Conservation (phyloP, 2,329 filamentous ascomycete species). For the Cytospora leucostoma region DNA sequence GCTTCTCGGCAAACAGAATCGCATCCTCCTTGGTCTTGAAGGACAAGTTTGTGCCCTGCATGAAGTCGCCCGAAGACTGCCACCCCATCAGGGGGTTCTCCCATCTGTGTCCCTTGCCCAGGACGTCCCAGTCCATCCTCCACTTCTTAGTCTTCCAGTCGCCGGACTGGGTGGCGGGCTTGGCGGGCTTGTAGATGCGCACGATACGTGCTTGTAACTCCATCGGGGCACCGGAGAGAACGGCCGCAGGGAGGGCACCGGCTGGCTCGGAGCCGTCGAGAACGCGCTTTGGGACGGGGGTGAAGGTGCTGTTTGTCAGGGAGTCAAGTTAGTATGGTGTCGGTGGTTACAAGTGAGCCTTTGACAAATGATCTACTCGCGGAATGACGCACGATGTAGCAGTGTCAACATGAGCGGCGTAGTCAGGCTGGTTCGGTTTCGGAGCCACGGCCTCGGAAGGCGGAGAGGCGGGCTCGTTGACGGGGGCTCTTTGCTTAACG, state of each 20-base stretch:
- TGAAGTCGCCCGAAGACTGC: constrained; percentile 92
- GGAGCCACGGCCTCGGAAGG: constrained; percentile 37
- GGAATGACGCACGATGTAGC: constrained; percentile 76
- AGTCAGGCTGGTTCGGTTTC: constrained; percentile 72
- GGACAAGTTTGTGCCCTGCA: constrained; percentile 90
- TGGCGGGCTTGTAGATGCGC: constrained; percentile 87
- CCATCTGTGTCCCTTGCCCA: constrained; percentile 92
- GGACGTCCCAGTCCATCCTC: constrained; percentile 98
- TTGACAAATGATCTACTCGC: no score
- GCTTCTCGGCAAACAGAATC: constrained; percentile 94
- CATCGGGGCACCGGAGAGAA: constrained; percentile 87
- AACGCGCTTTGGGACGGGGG: constrained; percentile 83
- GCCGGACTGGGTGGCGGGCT: constrained; percentile 96
- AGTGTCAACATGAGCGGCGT: constrained; percentile 78
- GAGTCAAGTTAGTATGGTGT: constrained; percentile 22
- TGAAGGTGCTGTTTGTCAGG: constrained; percentile 70
- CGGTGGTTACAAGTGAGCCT: not conserved
- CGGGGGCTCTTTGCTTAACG: constrained; percentile 33
- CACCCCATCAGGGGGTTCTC: constrained; percentile 98
- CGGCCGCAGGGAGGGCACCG: constrained; percentile 74
- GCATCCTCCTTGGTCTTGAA: constrained; percentile 95
- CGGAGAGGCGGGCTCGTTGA: constrained; percentile 40
- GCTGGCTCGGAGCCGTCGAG: constrained; percentile 88
- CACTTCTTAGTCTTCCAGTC: constrained; percentile 81
- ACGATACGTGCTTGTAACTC: constrained; percentile 94